Evolutionary conservation across 768 basidiomycete genomes (phyloP), one percentile per base, ranked within the genome.

Genomic region (Mycena floridula): DNA sequence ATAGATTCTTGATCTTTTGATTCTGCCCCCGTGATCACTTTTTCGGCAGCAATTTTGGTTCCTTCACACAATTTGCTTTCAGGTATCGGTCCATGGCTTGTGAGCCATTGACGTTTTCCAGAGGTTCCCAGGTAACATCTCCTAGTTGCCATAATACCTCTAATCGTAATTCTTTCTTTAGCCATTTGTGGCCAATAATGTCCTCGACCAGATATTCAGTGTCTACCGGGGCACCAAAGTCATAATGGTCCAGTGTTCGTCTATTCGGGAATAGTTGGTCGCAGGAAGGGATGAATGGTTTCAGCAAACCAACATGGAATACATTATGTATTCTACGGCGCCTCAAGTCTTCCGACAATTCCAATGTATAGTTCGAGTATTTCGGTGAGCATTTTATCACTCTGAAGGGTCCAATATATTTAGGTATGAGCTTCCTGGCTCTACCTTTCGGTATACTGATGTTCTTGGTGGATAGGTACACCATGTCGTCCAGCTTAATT

Each of bases 401-500:
- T 4, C 37, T 32, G 40, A 48, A 67, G 0, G 63, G 66, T 3
- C 66, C 62, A n/a, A 67, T 50, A 40, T 44, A 67, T 20, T 57
- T 56, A 0, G 28, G 28, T 9, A 30, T 30, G 16, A 30, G 28
- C 16, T 30, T 30, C 28, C 28, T 9, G 28, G 28, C 28, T 65
- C 0, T 52, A 7, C 54, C 56, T 18, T 60, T 62, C 3, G 61
- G 65, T 5, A 66, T 4, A 0, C 32, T 18, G 0, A 68, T 40
- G 40, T 67, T 62, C 27, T 58, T 43, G 0, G 59, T 66, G 0
- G 62, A 60, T 2, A 68, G 39, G 27, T 63, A 66, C 0, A 58
- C 62, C 0, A 48, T 18, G 9, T 57, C 50, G 62, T 61, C 64
- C 4, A 21, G 37, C n/a, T 25, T 15, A 13, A 53, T 48, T 12